These are phyloP conservation scores for Aspergillus egyptiacus DNA, from an alignment of 495 filamentous ascomycete genomes.

Conservation along the genomic window DNA sequence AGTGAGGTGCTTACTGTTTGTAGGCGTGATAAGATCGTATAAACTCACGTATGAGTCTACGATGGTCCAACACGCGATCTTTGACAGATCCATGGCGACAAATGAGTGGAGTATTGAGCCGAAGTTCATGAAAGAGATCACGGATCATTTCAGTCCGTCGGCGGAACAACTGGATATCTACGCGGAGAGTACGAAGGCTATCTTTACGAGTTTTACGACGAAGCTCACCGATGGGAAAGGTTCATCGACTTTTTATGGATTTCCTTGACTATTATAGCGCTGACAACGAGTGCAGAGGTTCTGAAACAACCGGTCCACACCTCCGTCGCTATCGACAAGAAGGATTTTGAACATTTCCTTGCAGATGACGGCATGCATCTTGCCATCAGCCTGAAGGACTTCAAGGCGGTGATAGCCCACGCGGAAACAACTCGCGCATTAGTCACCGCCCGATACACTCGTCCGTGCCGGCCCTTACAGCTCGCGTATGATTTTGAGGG, in stretches of 20 bases:
- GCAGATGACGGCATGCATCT: slow-evolving; percentile 79
- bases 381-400: slow-evolving; percentile 88
- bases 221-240: slow-evolving; percentile 80
- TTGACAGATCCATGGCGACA: slow-evolving; percentile 60
- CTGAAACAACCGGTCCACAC: slow-evolving; percentile 93
- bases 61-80: slow-evolving; percentile 78
- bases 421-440: slow-evolving; percentile 68
- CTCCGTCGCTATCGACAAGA: slow-evolving; percentile 76
- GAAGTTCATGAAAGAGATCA: slow-evolving; percentile 69
- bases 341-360: slow-evolving; percentile 78
- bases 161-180: slow-evolving; percentile 91
- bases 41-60: slow-evolving; percentile 83
- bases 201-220: slow-evolving; percentile 94
- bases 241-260: slow-evolving; percentile 29
- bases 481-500: slow-evolving; percentile 70
- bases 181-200: slow-evolving; percentile 59
- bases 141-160: slow-evolving; percentile 84
- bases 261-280: neutral
- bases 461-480: slow-evolving; percentile 76
- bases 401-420: slow-evolving; percentile 82
- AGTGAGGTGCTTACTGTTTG: neutral
- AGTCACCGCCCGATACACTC: slow-evolving; percentile 72
- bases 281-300: slow-evolving; percentile 52
- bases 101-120: slow-evolving; percentile 79
- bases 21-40: slow-evolving; percentile 86